Evolutionary conservation across 108 stramenopile genomes (phyloP), one percentile per base, ranked within the genome.

Genomic region (Cyclotella distinguenda): DNA sequence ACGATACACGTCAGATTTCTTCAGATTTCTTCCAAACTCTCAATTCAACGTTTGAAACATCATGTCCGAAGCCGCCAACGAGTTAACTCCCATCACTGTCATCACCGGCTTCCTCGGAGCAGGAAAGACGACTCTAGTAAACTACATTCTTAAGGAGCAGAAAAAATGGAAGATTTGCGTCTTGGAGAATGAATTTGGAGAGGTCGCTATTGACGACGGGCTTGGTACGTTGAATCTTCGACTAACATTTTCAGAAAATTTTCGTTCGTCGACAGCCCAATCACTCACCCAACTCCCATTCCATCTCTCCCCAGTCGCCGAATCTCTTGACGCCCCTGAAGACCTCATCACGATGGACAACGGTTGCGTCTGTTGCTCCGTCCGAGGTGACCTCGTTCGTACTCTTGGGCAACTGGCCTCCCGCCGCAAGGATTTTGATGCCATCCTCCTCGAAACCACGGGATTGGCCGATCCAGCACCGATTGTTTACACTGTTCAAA

Each of bases 261-360:
- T n/a, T n/a, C n/a, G n/a, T n/a, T n/a, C n/a, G n/a, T n/a, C n/a
- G n/a, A n/a, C n/a, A n/a, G n/a, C n/a, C n/a, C n/a, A n/a, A n/a
- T n/a, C n/a, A n/a, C n/a, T n/a, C n/a, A n/a, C n/a, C n/a, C n/a
- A n/a, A n/a, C n/a, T n/a, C n/a, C n/a, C n/a, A n/a, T n/a, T n/a
- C n/a, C n/a, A n/a, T n/a, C n/a, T 55, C n/a, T 38, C 4, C 9
- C 35, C 36, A 88, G 93, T 94, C 35, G 93, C 93, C 45, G 92
- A 93, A 69, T 89, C 89, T 25, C 71, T 96, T 60, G 95, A 93
- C 60, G 81, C 89, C 1, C 90, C 91, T 30, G 95, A 98, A 73
- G 99, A 99, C 69, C 77, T 99, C 44, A 91, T 99, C 49, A 95
- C 94, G 50, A 97, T 99, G 97, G 97, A 97, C 79, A 99, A 99